Base-by-base conservation (phyloP, 768 basidiomycete species). In the Neoboletus brunneissimus region DNA sequence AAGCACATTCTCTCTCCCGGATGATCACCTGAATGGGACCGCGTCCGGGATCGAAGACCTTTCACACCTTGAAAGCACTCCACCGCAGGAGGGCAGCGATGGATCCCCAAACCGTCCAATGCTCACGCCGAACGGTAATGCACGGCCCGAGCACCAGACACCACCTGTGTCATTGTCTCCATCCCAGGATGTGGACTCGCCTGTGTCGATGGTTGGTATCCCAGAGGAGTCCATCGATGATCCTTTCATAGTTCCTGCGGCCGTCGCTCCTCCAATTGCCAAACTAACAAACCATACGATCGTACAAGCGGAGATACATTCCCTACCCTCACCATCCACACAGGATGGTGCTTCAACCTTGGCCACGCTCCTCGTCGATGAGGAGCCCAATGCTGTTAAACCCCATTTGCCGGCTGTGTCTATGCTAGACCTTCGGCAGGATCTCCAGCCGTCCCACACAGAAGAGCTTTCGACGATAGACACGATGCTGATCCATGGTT, bases 371-470 rank as follows among this genome's bases (percentile, higher is more conserved):
- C 40, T 60, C 18, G 52, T 57, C 13, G 57, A 52, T 4, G 58
- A 64, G 37, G 60, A 59, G 20, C 45, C 40, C 23, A 50, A 58
- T 27, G 32, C 34, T 34, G n/a, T n/a, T 25, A 53, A 42, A 25
- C 10, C 42, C 31, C 20, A 38, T 18, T 67, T 65, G 0, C 67
- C 65, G 1, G 58, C 57, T 2, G 58, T 65, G 23, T 69, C 67
- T 40, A 38, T 53, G 34, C 51, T 63, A 9, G 63, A 67, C n/a
- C 48, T 65, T 0, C 27, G 5, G 10, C 59, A 60, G 15, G 55
- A 53, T 18, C n/a, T 32, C 22, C 49, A 31, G 20, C 18, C 42
- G 23, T 37, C 43, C 13, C 34, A 2, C 16, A 20, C 8, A 40
- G 49, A 51, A 10, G 46, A n/a, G 10, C 34, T 23, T 22, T 16